Percentiles rank a stretch among this genome's conserved stretches.
Conservation (phyloP, 129 eudicot species). For the Centella asiatica region DNA sequence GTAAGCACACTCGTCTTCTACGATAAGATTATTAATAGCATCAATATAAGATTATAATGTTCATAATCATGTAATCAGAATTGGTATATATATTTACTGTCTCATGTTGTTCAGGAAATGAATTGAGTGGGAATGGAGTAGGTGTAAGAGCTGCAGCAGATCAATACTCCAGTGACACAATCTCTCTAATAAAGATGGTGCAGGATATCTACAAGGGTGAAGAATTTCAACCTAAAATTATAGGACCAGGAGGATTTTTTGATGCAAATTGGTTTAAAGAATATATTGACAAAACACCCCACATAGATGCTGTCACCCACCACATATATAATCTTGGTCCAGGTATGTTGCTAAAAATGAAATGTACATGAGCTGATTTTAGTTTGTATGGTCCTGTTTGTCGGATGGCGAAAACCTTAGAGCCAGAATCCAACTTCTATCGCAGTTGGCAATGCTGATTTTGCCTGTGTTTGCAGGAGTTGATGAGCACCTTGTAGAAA, state of each 20-base stretch:
- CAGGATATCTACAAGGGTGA: slow-evolving; percentile 46
- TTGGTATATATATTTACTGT: background rate
- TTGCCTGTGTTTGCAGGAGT: slow-evolving; percentile 35
- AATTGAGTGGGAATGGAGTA: slow-evolving; percentile 71
- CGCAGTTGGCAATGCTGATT: background rate
- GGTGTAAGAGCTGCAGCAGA: slow-evolving; percentile 62
- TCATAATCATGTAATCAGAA: background rate
- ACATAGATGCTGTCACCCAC: slow-evolving; percentile 60
- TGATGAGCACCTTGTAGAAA: slow-evolving; percentile 71
- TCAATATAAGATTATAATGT: background rate
- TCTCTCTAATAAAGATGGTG: slow-evolving; percentile 38
- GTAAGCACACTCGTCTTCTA: slow-evolving; percentile 24
- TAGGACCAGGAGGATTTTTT: slow-evolving; percentile 92
- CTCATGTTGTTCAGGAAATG: slow-evolving; percentile 51
- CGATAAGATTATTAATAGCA: too few relatives aligned
- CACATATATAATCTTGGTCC: slow-evolving; percentile 95
- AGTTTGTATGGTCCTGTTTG: slow-evolving; percentile 5
- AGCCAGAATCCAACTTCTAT: too few relatives aligned
- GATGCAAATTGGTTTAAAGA: slow-evolving; percentile 65
- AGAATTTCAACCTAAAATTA: slow-evolving; percentile 37
- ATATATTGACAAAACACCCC: slow-evolving; percentile 41
- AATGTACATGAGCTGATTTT: background rate
- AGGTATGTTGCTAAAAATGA: slow-evolving; percentile 35
- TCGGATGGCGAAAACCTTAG: background rate
- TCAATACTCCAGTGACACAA: slow-evolving; percentile 57